Conservation (phyloP, 768 basidiomycete species). For the Piloderma croceum region DNA sequence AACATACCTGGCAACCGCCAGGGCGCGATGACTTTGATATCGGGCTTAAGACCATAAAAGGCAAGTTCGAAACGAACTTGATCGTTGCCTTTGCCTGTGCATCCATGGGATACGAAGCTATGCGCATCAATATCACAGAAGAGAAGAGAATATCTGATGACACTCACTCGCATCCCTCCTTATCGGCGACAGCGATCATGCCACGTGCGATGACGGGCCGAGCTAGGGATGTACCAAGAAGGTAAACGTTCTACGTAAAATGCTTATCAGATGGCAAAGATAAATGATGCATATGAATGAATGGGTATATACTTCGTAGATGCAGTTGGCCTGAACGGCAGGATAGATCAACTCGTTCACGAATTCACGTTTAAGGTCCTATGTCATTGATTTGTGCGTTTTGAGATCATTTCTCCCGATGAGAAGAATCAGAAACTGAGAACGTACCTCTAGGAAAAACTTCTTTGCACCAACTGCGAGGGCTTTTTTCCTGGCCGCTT, state of each 20-base stretch:
- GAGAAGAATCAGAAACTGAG: slow-evolving; percentile 2
- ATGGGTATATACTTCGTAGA: slow-evolving; percentile 74
- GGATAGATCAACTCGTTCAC: slow-evolving; percentile 96
- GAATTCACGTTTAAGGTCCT: slow-evolving; percentile 95
- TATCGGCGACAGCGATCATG: slow-evolving; percentile 91
- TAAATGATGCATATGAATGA: slow-evolving; percentile 65
- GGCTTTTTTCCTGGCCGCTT: slow-evolving; percentile 85
- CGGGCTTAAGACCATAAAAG: slow-evolving; percentile 96
- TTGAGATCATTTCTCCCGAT: no score
- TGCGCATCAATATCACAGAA: not conserved
- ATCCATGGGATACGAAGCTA: slow-evolving; percentile 95
- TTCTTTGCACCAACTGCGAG: slow-evolving; percentile 90
- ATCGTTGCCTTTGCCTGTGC: slow-evolving; percentile 99
- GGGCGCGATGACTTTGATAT: slow-evolving; percentile 98
- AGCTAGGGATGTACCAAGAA: slow-evolving; percentile 95
- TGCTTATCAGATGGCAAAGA: slow-evolving; percentile 4
- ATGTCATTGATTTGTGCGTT: not conserved
- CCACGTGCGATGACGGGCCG: slow-evolving; percentile 98
- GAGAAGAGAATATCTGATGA: not conserved
- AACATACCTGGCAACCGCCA: slow-evolving; percentile 91
- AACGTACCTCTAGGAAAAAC: slow-evolving; percentile 79
- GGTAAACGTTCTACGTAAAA: slow-evolving; percentile 92
- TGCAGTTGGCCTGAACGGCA: slow-evolving; percentile 96
- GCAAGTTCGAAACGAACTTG: slow-evolving; percentile 99
- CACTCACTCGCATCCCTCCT: slow-evolving; percentile 91